Evolutionary conservation across 2,329 filamentous ascomycete species (phyloP).

Genomic region (Lasiodiplodia sp.): DNA sequence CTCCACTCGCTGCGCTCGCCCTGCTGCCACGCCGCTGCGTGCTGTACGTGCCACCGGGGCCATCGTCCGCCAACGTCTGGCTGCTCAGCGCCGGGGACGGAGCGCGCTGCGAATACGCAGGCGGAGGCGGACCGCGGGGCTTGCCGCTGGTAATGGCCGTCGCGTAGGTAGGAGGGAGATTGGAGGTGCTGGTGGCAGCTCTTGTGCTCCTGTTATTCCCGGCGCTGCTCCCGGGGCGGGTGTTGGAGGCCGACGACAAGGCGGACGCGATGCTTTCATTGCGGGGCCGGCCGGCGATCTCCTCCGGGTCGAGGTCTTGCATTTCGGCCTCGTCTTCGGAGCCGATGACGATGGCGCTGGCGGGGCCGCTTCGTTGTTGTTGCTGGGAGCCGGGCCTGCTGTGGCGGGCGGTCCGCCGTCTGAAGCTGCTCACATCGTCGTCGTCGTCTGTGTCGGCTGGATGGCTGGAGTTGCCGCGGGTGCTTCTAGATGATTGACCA

Average conservation of each 20-base stretch:
- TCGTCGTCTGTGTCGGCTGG: slow-evolving; percentile 42
- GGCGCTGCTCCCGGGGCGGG: not conserved
- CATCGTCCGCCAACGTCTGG: slow-evolving; percentile 33
- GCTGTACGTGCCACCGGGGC: slow-evolving; percentile 33
- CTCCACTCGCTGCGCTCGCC: slow-evolving; percentile 39
- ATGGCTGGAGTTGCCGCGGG: slow-evolving; percentile 16
- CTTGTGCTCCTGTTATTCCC: slow-evolving; percentile 32
- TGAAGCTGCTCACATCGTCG: slow-evolving; percentile 38
- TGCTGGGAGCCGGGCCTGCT: not conserved
- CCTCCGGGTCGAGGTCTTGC: slow-evolving; percentile 49
- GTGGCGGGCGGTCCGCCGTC: not conserved
- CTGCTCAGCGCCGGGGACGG: not conserved
- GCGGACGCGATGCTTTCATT: slow-evolving; percentile 22
- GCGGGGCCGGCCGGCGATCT: slow-evolving; percentile 39
- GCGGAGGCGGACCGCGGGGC: not conserved
- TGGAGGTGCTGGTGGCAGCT: slow-evolving; percentile 2
- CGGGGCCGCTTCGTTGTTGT: slow-evolving; percentile 1
- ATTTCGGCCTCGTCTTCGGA: slow-evolving; percentile 11
- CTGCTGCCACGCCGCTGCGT: slow-evolving; percentile 34
- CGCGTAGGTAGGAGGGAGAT: not conserved
- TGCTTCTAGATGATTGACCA: slow-evolving; percentile 5
- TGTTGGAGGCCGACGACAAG: not conserved
- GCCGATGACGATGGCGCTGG: not conserved
- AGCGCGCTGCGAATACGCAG: not conserved
- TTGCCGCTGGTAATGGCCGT: not conserved